A percentile compares a stretch with the other conserved stretches of the same genome.
phyloP scores from a whole-genome alignment of 164 flowering plant genomes.

The Umbellularia californica region DNA sequence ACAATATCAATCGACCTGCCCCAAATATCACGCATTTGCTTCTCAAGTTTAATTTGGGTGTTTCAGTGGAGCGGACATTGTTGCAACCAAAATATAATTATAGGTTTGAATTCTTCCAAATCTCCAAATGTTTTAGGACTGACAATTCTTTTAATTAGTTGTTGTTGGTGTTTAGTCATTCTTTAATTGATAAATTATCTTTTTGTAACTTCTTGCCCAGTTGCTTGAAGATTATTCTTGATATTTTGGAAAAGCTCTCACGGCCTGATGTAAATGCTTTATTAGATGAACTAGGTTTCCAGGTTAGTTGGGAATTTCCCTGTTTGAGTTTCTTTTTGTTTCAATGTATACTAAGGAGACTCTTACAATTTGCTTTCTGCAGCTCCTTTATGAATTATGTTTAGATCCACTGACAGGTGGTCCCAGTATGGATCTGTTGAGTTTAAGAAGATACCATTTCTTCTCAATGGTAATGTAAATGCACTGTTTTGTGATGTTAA shows the following conservation, averaged over 20 bases:
- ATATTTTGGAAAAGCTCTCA: slow-evolving; percentile 71
- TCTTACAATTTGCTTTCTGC: slow-evolving; percentile 24
- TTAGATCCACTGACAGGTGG: slow-evolving; percentile 82
- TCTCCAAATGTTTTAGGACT: not conserved
- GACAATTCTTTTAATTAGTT: not conserved
- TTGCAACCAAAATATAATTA: slow-evolving; percentile 93
- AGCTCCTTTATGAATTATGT: slow-evolving; percentile 89
- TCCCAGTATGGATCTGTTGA: slow-evolving; percentile 74
- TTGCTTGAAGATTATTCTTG: slow-evolving; percentile 93
- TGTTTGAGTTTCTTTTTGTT: slow-evolving; percentile 1
- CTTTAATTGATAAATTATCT: not conserved
- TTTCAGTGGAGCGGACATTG: slow-evolving; percentile 66
- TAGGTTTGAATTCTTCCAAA: slow-evolving; percentile 43
- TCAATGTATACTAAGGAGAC: not conserved
- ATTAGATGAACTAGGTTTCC: slow-evolving; percentile 89
- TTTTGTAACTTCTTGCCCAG: slow-evolving; percentile 33
- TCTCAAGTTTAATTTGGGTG: slow-evolving; percentile 85
- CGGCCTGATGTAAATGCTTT: slow-evolving; percentile 80
- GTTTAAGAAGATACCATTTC: slow-evolving; percentile 72
- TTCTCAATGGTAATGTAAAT: slow-evolving; percentile 62
- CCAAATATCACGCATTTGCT: slow-evolving; percentile 91
- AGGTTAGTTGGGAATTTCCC: slow-evolving; percentile 45
- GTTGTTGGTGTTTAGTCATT: not conserved
- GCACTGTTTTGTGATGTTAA: not conserved
- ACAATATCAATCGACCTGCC: slow-evolving; percentile 81